Base-by-base conservation (phyloP, 441 rosid species). In the Pelargonium fulgidum region DNA sequence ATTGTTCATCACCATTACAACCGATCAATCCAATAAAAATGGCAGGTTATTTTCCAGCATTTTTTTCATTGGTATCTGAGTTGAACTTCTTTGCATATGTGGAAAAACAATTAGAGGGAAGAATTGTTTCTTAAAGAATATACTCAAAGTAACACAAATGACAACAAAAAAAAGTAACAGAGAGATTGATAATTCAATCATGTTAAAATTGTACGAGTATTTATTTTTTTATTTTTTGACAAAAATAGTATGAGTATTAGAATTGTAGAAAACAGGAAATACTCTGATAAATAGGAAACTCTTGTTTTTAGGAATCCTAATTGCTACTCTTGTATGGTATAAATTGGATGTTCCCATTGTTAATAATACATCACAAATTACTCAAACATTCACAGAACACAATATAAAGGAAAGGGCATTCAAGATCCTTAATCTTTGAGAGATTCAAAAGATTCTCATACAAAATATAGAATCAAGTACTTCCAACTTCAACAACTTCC, bases 361-460 rank as follows among this genome's bases (percentile, higher is more conserved):
- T 33, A 33, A 33, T 33, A 33, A 33, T 33, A 33, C 39, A 33
- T 33, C 39, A 33, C 39, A 33, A 33, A 33, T 33, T 33, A 33
- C 39, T 33, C 39, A 3, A 20, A 54, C 61, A 14, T 50, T 50
- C 22, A 54, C 39, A 33, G 4, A 7, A n/a, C 63, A 20, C 29
- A 1, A 58, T 20, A 58, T 19, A 19, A 16, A 58, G 33, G 20
- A 58, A 10, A 56, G n/a, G 13, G 63, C 29, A 20, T 58, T 58
- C 63, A 58, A 33, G n/a, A 58, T 58, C 63, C 63, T 58, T 58
- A 16, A 58, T 58, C 10, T 58, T 20, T 20, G 29, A 58, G 33
- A 2, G 7, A 58, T 58, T 58, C 33, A 20, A 33, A 58, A 58
- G 63, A 58, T 33, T 50, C 5, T 50, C 58, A 4, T n/a, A 50